Evolutionary conservation across 805 yeast genomes (phyloP), one percentile per base, ranked within the genome.

Genomic region (Brettanomyces anomalus): DNA sequence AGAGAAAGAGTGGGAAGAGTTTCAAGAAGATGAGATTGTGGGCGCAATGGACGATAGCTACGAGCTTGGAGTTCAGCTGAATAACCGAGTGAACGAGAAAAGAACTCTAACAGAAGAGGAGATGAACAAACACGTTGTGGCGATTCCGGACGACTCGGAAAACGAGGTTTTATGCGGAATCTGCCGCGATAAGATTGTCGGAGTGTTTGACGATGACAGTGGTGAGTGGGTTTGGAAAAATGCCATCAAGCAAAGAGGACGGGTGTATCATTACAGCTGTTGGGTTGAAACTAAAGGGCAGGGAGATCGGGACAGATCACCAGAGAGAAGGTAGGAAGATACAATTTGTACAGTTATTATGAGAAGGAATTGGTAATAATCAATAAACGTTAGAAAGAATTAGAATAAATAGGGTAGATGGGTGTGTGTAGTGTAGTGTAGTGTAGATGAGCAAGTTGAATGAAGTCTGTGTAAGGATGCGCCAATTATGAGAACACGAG

Each of bases 201-300:
- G 81, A n/a, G 71, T 71, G 5, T 85, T 81, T 69, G 79, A 77
- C 50, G 90, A 83, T 51, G 82, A 78, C 37, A 61, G 72, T 2
- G 90, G 88, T 44, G 89, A 82, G 50, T 85, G 94, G 94, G 74
- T 84, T 17, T 84, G 89, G 88, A 71, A 67, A 47, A 79, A 81
- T 54, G 81, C 87, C 2, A 67, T 79, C 13, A 68, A 67, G 41
- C 67, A 66, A 1, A 66, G 70, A 41, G 60, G 61, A 11, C 54
- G 48, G 38, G 68, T 76, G 20, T 79, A 75, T 55, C 93, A 85
- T 61, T 79, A 79, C 34, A 69, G 77, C 2, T 85, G 94, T 55
- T 76, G 72, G 55, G 62, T 71, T n/a, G 93, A 86, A 49, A 72
- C 85, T 8, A 52, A 51, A 36, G 57, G 57, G 2, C 47, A 43